These are phyloP conservation scores for Trichoderma erinaceum DNA, from an alignment of 495 filamentous ascomycete species.

Conservation along the genomic window DNA sequence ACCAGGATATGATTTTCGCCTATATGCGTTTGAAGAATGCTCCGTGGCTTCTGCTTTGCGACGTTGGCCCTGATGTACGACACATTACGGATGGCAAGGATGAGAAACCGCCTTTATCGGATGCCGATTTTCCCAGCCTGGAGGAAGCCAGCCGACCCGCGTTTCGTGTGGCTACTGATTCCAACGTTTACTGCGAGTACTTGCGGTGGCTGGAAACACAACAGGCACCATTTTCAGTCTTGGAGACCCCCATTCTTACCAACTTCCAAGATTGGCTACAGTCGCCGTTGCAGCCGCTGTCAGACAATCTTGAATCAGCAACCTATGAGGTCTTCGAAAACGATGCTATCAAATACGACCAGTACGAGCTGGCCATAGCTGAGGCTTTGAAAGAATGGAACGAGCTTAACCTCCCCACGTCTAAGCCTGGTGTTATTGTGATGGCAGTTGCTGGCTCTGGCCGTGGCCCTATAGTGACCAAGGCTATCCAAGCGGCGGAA, in stretches of 20 bases:
- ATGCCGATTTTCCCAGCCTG: slow-evolving; percentile 56
- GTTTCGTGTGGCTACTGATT: slow-evolving; percentile 24
- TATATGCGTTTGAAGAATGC: slow-evolving; percentile 77
- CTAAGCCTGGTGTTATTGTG: slow-evolving; percentile 45
- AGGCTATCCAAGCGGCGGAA: slow-evolving; percentile 72
- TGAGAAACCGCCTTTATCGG: slow-evolving; percentile 28
- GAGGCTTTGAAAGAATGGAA: slow-evolving; percentile 79
- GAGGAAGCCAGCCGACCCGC: slow-evolving; percentile 49
- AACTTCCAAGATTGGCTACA: slow-evolving; percentile 86
- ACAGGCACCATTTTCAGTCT: slow-evolving; percentile 56
- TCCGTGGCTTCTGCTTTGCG: slow-evolving; percentile 76
- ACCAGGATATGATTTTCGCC: slow-evolving; percentile 70
- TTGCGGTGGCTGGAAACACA: slow-evolving; percentile 76
- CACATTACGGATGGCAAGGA: slow-evolving; percentile 29
- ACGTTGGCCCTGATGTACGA: slow-evolving; percentile 57
- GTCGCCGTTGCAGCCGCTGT: slow-evolving; percentile 85
- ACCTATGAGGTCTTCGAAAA: slow-evolving; percentile 99
- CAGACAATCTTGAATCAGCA: slow-evolving; percentile 92
- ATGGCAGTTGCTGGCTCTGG: slow-evolving; percentile 91
- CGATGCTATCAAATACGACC: slow-evolving; percentile 94
- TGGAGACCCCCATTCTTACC: slow-evolving; percentile 36
- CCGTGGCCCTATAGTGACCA: slow-evolving; percentile 81
- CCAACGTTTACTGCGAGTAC: slow-evolving; percentile 64
- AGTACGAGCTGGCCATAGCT: slow-evolving; percentile 81
- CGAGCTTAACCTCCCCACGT: slow-evolving; percentile 59